Evolutionary conservation across 768 basidiomycete genomes (phyloP), one percentile per base, ranked within the genome.

Genomic region (Piloderma croceum): DNA sequence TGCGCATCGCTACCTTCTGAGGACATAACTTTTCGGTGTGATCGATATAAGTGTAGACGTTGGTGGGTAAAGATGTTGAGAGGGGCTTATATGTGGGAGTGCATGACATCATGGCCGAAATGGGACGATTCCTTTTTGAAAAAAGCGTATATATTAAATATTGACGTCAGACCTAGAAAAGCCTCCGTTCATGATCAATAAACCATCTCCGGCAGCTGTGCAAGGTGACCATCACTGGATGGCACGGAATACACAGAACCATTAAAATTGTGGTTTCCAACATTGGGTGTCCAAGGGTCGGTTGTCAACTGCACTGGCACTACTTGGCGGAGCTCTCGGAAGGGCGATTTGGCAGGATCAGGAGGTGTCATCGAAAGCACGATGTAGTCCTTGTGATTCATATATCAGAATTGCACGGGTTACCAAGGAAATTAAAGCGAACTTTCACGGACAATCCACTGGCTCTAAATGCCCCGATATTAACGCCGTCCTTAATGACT

Each of bases 351-450:
- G 13, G 55, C 50, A 13, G 69, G 67, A 42, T 85, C 79, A 9
- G 70, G 68, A 3, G 85, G 81, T 0, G 62, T 67, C 57, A 82
- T 65, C 1, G 77, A 73, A 17, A 87, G 58, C 13, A 86, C 65
- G 37, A 87, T 59, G 54, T 67, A 83, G 49, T 87, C 84, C 83
- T 86, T 41, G n/a, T n/a, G n/a, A n/a, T n/a, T n/a, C n/a, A n/a
- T n/a, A n/a, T n/a, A n/a, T n/a, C n/a, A n/a, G n/a, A n/a, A 15
- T 9, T 7, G 17, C 4, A 25, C n/a, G 5, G 7, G 15, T 24
- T 17, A 24, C 7, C n/a, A n/a, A n/a, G n/a, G 24, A 6, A 3
- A 13, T n/a, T 31, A 23, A 15, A 15, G 35, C 65, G 27, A 54
- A 83, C 83, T 67, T 76, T 76, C 31, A 85, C 74, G 7, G 64